Evolutionary conservation across 208 protist species (phyloP).

Genomic region (Crithidia fasciculata): DNA sequence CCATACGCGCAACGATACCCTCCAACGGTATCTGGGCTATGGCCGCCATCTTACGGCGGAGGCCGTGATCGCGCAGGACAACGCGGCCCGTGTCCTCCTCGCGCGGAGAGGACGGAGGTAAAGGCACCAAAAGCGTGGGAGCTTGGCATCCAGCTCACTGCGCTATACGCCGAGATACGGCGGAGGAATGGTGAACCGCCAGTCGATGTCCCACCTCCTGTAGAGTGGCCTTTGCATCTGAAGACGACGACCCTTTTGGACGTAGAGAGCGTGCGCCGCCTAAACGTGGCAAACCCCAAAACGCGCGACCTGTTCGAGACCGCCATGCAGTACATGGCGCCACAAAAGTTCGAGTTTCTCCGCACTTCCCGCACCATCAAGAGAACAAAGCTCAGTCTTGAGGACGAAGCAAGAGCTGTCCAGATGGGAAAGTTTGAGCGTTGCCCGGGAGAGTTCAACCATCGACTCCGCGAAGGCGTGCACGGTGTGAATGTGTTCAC

Average conservation of each 20-base stretch:
- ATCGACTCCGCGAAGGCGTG: not conserved
- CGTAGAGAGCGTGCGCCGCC: not conserved
- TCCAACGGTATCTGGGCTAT: constrained; percentile 1
- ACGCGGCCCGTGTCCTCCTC: not conserved
- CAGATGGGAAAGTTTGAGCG: not conserved
- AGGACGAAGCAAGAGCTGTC: not conserved
- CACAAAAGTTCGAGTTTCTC: not conserved
- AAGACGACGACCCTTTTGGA: not conserved
- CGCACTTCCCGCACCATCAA: not conserved
- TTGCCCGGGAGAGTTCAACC: not conserved
- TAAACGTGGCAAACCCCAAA: not conserved
- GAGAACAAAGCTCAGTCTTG: not conserved
- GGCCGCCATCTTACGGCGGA: constrained; percentile 11
- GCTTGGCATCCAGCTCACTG: not conserved
- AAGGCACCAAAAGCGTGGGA: not conserved
- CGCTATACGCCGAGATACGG: not conserved
- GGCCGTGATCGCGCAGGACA: not conserved
- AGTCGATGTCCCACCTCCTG: not conserved
- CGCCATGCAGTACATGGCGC: not conserved
- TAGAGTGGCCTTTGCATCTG: not conserved
- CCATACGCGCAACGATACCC: not conserved
- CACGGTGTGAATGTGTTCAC: not conserved
- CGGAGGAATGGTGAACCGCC: not conserved
- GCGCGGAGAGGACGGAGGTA: not conserved
- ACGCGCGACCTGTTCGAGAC: not conserved